Percentiles rank a stretch among this genome's conserved stretches.
Conservation (phyloP, 192 early-diverging fungal genomes). For the Coemansia sp. region DNA sequence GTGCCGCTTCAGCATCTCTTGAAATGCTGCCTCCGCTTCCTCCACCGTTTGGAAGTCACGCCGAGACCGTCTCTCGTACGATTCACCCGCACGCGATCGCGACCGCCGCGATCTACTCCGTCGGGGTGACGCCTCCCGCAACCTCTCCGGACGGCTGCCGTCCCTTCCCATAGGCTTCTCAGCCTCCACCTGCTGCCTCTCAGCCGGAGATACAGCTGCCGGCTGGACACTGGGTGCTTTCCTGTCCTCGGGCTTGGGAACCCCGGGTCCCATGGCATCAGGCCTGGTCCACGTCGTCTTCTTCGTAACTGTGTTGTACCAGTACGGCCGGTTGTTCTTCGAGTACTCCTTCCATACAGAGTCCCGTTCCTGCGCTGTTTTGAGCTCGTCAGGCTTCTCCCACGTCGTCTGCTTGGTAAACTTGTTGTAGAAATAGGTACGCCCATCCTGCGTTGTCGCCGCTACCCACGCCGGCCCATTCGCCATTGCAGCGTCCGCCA, state of each 20-base stretch:
- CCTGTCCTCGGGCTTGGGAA: neutral
- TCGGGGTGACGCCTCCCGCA: too few relatives aligned
- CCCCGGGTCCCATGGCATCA: too few relatives aligned
- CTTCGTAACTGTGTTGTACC: conserved; percentile 70
- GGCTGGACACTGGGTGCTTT: neutral
- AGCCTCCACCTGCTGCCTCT: too few relatives aligned
- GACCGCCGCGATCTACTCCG: neutral
- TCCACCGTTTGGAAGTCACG: conserved; percentile 69
- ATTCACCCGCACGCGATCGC: neutral
- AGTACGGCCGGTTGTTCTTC: conserved; percentile 76
- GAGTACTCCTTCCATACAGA: conserved; percentile 85
- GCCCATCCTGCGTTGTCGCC: conserved; percentile 73
- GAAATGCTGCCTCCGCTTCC: conserved; percentile 77
- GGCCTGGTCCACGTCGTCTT: conserved; percentile 87
- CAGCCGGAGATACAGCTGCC: too few relatives aligned
- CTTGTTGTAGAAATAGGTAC: conserved; percentile 80
- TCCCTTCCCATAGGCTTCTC: too few relatives aligned
- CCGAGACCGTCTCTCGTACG: conserved; percentile 8
- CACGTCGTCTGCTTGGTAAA: conserved; percentile 73
- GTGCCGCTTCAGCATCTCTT: conserved; percentile 61
- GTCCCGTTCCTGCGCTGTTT: conserved; percentile 62
- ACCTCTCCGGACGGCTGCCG: too few relatives aligned
- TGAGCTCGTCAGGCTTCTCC: conserved; percentile 92
- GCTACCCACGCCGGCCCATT: conserved; percentile 70
- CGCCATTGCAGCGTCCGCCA: too few relatives aligned